Conservation (phyloP, 805 yeast species). For the Candida ortonii region DNA sequence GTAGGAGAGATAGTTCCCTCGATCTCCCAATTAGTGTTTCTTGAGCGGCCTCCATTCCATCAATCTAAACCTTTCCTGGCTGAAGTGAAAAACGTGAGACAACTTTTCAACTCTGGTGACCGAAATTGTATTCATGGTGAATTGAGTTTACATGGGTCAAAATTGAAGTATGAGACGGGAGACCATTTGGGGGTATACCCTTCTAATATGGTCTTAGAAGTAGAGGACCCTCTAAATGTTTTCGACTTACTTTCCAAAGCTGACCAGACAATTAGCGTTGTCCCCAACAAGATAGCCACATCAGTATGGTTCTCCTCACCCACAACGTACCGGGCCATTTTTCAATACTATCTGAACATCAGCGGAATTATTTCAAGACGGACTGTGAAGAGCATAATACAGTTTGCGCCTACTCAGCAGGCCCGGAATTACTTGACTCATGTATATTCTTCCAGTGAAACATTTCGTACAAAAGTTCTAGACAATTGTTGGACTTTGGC, state of each 20-base stretch:
- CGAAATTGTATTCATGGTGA: slow-evolving; percentile 83
- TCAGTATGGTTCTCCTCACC: slow-evolving; percentile 62
- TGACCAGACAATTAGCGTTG: slow-evolving; percentile 53
- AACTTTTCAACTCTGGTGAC: slow-evolving; percentile 53
- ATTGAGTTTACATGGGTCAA: slow-evolving; percentile 65
- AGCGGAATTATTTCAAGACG: slow-evolving; percentile 85
- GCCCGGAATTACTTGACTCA: slow-evolving; percentile 44
- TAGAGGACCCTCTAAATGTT: slow-evolving; percentile 56
- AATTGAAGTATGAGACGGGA: slow-evolving; percentile 81
- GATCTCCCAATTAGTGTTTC: slow-evolving; percentile 13
- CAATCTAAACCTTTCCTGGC: slow-evolving; percentile 62
- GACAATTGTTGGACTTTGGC: slow-evolving; percentile 60
- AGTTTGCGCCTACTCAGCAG: slow-evolving; percentile 67
- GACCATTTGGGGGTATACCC: slow-evolving; percentile 94
- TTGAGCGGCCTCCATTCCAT: slow-evolving; percentile 25
- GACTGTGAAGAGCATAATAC: slow-evolving; percentile 60
- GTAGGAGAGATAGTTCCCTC: slow-evolving; percentile 26
- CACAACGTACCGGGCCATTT: slow-evolving; percentile 72
- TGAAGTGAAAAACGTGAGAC: slow-evolving; percentile 50
- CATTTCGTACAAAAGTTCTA: slow-evolving; percentile 60
- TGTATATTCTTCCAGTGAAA: slow-evolving; percentile 60
- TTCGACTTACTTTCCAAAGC: slow-evolving; percentile 52
- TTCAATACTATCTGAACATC: slow-evolving; percentile 79
- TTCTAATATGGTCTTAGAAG: slow-evolving; percentile 67
- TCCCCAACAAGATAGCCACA: slow-evolving; percentile 62